These are phyloP conservation scores for Scheffersomyces amazonensis DNA, from an alignment of 805 yeast species.

Conservation along the genomic window DNA sequence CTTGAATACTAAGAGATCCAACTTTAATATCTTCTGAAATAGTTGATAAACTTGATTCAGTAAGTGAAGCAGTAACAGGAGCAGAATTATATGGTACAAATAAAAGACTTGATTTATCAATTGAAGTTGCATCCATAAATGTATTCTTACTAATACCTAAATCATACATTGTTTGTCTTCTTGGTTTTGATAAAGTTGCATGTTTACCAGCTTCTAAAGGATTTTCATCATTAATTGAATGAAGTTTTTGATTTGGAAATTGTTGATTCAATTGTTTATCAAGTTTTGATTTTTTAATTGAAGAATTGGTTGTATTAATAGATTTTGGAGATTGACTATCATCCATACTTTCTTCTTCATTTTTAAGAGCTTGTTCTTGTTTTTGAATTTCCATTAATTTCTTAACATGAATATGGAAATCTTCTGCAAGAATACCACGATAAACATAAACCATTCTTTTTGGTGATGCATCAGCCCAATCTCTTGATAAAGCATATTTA, in stretches of 20 bases:
- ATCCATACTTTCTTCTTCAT: not conserved
- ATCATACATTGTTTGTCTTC: constrained; percentile 55
- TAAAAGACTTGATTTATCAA: constrained; percentile 42
- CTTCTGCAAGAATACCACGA: constrained; percentile 74
- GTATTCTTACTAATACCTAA: constrained; percentile 42
- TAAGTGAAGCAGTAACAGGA: constrained; percentile 71
- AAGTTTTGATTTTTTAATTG: not conserved
- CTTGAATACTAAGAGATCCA: constrained; percentile 2
- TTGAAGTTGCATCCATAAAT: constrained; percentile 34
- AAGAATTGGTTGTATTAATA: not conserved
- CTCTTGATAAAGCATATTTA: constrained; percentile 74
- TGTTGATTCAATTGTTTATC: not conserved
- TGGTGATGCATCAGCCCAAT: constrained; percentile 90
- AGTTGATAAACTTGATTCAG: constrained; percentile 17
- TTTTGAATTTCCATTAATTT: constrained; percentile 57
- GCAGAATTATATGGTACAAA: constrained; percentile 71
- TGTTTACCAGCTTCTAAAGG: constrained; percentile 36
- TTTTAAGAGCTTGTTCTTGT: constrained; percentile 10
- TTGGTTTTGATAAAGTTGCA: constrained; percentile 32
- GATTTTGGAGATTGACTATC: constrained; percentile 8
- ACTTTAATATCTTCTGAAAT: constrained; percentile 2
- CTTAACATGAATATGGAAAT: constrained; percentile 69
- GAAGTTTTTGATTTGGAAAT: not conserved
- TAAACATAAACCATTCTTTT: constrained; percentile 86
- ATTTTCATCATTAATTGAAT: constrained; percentile 13